A percentile compares a stretch with the other conserved stretches of the same genome.
Conservation (phyloP, 371 early-diverging fungal genomes). For the Entomophthora muscae region DNA sequence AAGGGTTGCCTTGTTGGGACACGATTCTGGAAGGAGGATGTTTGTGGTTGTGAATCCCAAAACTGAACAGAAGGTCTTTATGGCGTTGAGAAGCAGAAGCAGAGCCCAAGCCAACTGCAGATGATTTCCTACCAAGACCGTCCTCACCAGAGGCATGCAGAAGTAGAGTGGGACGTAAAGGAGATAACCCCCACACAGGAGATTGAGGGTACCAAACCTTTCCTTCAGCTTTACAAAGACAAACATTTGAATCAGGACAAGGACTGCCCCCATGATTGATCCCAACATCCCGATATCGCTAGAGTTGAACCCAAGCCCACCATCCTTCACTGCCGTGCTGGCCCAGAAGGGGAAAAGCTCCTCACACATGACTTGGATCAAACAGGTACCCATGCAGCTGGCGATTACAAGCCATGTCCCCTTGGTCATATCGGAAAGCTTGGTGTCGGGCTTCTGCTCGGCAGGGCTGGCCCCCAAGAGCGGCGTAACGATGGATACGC, state of each 20-base stretch:
- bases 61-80: conserved; percentile 28
- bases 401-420: neutral
- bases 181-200: conserved; percentile 26
- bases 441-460: no score
- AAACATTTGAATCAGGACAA: conserved; percentile 29
- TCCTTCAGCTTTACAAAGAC: conserved; percentile 27
- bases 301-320: conserved; percentile 35
- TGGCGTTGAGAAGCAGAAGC: conserved; percentile 20
- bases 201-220: conserved; percentile 21
- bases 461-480: neutral
- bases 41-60: conserved; percentile 36
- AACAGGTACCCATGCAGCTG: conserved; percentile 20
- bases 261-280: conserved; percentile 26
- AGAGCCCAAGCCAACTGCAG: conserved; percentile 13
- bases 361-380: conserved; percentile 56
- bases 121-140: conserved; percentile 6
- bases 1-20: conserved; percentile 23
- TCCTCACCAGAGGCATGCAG: conserved; percentile 17
- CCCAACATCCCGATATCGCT: conserved; percentile 36
- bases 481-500: neutral
- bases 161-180: conserved; percentile 22
- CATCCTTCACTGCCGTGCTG: conserved; percentile 24
- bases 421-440: neutral
- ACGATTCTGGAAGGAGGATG: conserved; percentile 30
- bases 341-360: conserved; percentile 49